Percentiles rank a stretch among this genome's conserved stretches.
These are phyloP conservation scores for Uromyces viciae-fabae DNA, from an alignment of 1,284 basidiomycete species.

Conservation along the genomic window DNA sequence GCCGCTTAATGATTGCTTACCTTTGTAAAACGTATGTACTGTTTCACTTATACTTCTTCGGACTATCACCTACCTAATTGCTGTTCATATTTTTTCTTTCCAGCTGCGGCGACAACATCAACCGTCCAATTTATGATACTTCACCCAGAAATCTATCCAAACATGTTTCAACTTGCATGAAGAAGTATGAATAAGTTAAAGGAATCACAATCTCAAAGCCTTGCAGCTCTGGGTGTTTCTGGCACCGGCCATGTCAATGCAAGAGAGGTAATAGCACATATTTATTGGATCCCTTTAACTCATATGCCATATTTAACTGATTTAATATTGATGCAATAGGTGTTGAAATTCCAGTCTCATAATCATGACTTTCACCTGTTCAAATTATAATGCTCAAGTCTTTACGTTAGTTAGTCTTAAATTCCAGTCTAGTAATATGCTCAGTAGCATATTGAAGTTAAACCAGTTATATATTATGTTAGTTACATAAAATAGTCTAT, in stretches of 20 bases:
- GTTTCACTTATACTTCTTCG: background rate
- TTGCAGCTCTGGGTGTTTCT: background rate
- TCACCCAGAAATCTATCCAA: background rate
- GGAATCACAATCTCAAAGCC: too few species aligned
- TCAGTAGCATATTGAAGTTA: too few species aligned
- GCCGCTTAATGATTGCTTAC: background rate
- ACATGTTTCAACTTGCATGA: background rate
- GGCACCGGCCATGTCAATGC: background rate
- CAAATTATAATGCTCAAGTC: too few species aligned
- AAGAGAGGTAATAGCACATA: background rate
- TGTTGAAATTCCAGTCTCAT: too few species aligned
- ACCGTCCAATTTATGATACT: background rate
- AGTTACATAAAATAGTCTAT: too few species aligned
- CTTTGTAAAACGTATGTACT: background rate
- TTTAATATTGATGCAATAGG: too few species aligned
- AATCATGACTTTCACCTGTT: too few species aligned
- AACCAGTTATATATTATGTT: too few species aligned
- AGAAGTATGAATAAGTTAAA: background rate
- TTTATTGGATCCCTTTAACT: too few species aligned
- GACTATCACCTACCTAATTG: background rate
- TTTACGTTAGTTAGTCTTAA: too few species aligned
- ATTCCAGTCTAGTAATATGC: too few species aligned
- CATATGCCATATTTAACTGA: too few species aligned
- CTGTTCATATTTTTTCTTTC: background rate
- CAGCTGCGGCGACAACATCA: background rate